A percentile compares a stretch with the other conserved stretches of the same genome.
Evolutionary conservation across 495 filamentous ascomycete species (phyloP).

Genomic region (Clohesyomyces aquaticus): DNA sequence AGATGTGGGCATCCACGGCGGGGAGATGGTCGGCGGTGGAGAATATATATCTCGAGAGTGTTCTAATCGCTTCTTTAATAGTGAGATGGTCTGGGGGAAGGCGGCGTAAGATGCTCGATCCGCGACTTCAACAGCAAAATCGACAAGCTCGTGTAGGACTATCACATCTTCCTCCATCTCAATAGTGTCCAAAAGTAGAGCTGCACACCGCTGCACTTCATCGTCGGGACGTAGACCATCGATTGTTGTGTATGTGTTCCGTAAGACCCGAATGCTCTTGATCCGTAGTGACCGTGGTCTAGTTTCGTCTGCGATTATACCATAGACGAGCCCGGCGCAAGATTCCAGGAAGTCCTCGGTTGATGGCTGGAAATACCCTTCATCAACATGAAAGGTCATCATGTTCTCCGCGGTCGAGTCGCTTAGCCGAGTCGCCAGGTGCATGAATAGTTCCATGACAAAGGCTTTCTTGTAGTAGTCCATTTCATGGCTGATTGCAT

Average conservation of each 20-base stretch:
- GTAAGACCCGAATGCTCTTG: slow-evolving; percentile 56
- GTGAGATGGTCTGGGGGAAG: slow-evolving; percentile 46
- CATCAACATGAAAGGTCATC: slow-evolving; percentile 62
- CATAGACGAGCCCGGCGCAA: slow-evolving; percentile 62
- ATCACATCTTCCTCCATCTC: slow-evolving; percentile 53
- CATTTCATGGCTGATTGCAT: slow-evolving; percentile 36
- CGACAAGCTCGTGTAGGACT: slow-evolving; percentile 50
- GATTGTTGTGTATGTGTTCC: slow-evolving; percentile 66
- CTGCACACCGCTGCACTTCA: slow-evolving; percentile 30
- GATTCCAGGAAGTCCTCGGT: slow-evolving; percentile 68
- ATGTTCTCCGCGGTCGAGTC: slow-evolving; percentile 62
- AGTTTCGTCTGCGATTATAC: slow-evolving; percentile 66
- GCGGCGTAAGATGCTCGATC: slow-evolving; percentile 46
- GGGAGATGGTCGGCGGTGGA: slow-evolving; percentile 30
- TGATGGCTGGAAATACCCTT: slow-evolving; percentile 71
- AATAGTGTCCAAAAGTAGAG: slow-evolving; percentile 58
- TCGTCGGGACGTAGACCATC: slow-evolving; percentile 33
- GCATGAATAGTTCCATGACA: slow-evolving; percentile 70
- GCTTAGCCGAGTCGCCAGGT: slow-evolving; percentile 59
- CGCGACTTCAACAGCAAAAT: slow-evolving; percentile 56
- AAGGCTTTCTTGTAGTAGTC: slow-evolving; percentile 61
- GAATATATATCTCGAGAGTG: neutral
- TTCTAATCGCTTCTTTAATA: slow-evolving; percentile 29
- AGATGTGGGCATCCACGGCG: slow-evolving; percentile 10
- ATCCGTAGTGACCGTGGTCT: slow-evolving; percentile 71